Evolutionary conservation across 176 grass and related monocot genomes (phyloP).

Genomic region (Eleusine coracana): DNA sequence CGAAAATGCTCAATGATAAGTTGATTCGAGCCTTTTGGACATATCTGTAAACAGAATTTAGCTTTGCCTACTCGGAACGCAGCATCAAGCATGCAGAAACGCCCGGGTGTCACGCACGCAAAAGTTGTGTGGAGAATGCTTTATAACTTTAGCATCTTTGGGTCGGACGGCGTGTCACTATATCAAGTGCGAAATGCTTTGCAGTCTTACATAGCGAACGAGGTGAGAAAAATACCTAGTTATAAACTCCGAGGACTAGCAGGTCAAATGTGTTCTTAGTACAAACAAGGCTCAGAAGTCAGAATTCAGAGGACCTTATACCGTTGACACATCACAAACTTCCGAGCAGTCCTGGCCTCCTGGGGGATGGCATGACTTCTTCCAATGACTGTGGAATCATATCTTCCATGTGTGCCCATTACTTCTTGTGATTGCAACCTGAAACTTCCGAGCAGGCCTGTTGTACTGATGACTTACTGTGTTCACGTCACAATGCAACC

Average conservation of each 20-base stretch:
- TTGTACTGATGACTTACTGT: neutral
- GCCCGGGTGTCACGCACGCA: neutral
- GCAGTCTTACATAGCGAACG: neutral
- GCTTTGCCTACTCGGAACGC: conserved; percentile 25
- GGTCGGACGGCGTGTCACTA: neutral
- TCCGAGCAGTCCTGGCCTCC: neutral
- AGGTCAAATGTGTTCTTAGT: neutral
- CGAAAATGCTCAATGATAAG: neutral
- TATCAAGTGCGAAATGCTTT: neutral
- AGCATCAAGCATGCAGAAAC: conserved; percentile 10
- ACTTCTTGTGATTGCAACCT: neutral
- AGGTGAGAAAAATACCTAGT: neutral
- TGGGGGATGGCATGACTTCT: neutral
- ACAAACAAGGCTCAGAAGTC: neutral
- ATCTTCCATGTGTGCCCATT: neutral
- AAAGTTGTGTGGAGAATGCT: conserved; percentile 8
- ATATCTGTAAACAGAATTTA: neutral
- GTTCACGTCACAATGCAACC: conserved; percentile 50
- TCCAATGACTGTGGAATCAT: neutral
- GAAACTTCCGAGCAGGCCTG: neutral
- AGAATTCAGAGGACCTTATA: neutral
- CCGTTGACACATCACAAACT: neutral
- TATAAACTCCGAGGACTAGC: neutral
- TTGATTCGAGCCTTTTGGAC: conserved; percentile 38
- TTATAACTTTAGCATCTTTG: conserved; percentile 14